phyloP scores from a whole-genome alignment of 768 basidiomycete genomes.

The Leccinum aurantiacum region DNA sequence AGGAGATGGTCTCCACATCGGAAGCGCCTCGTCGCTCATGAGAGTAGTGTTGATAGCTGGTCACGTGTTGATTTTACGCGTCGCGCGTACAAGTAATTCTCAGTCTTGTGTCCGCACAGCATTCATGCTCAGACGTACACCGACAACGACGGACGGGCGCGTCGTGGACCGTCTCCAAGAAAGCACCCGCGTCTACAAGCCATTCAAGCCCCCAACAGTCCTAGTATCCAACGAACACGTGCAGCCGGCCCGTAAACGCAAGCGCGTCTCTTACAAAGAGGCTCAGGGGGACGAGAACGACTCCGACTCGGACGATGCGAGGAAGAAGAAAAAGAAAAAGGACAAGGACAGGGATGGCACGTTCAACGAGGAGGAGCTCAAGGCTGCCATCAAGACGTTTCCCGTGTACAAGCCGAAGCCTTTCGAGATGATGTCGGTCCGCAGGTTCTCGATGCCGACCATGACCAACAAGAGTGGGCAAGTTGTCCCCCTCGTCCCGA shows the following conservation, averaged over 20 bases:
- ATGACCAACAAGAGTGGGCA: slow-evolving; percentile 75
- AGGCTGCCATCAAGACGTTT: slow-evolving; percentile 62
- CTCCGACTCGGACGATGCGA: slow-evolving; percentile 49
- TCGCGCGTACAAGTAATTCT: slow-evolving; percentile 8
- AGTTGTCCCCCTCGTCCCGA: slow-evolving; percentile 50
- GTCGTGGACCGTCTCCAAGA: slow-evolving; percentile 67
- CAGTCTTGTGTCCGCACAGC: neutral
- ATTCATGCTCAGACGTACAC: slow-evolving; percentile 66
- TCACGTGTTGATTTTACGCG: slow-evolving; percentile 28
- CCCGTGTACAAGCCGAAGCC: slow-evolving; percentile 84
- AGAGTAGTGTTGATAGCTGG: neutral
- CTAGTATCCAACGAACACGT: slow-evolving; percentile 45
- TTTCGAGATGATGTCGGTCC: slow-evolving; percentile 51
- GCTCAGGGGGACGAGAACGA: slow-evolving; percentile 58
- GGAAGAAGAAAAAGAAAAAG: slow-evolving; percentile 66
- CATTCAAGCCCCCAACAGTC: slow-evolving; percentile 76
- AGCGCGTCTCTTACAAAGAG: slow-evolving; percentile 84
- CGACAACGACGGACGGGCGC: slow-evolving; percentile 70
- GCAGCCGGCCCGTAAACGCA: slow-evolving; percentile 79
- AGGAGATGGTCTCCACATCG: slow-evolving; percentile 32
- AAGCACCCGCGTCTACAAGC: slow-evolving; percentile 71
- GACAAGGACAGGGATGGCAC: slow-evolving; percentile 57
- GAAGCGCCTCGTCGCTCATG: neutral
- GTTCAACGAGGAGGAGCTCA: slow-evolving; percentile 62
- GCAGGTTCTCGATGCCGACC: slow-evolving; percentile 80